Evolutionary conservation across 2,329 filamentous ascomycete genomes (phyloP), one percentile per base, ranked within the genome.

Genomic region (Plectosphaerella plurivora): DNA sequence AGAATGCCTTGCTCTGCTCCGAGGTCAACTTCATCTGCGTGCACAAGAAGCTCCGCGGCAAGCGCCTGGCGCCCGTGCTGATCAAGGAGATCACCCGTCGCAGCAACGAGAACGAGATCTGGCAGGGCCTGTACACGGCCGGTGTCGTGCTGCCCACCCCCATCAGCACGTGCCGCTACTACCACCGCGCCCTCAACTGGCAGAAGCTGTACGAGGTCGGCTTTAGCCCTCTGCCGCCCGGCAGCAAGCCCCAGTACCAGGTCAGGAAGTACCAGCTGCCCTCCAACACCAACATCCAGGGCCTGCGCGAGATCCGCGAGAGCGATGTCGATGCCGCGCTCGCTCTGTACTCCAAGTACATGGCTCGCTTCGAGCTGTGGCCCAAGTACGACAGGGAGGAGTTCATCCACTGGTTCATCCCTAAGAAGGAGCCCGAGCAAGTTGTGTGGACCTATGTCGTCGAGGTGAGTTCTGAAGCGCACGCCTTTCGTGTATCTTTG

Each of bases 1-100:
- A 87, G 54, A 88, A 88, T 54, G 73, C 82, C 53, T 73, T 99
- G 55, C 82, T 85, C 57, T 87, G 89, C 60, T 91, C 89, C 47
- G 94, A 99, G 70, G 94, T 99, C 73, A 99, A 99, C 76, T 99
- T 97, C 73, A 86, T 99, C 59, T 96, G 92, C 65, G 87, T 99
- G 51, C 94, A 99, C 79, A 97, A 97, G 79, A 97, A 97, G 73
- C 84, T 99, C 33, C 89, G 94, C 49, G 85, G 89, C 53, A 97
- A 97, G 76, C 87, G 94, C 51, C 83, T 99, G 44, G 86, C 94
- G 0, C 94, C 94, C 0, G 88, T 97, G 2, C 83, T 99, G 50
- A 99, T 99, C 77, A 97, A 97, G 71, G 94, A 99, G 69, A 91
- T 99, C 62, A 99, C 94, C 5, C 87, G 94, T 47, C 83, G 91